Conservation (phyloP, 2,329 filamentous ascomycete genomes). For the Phialocephala subalpina region DNA sequence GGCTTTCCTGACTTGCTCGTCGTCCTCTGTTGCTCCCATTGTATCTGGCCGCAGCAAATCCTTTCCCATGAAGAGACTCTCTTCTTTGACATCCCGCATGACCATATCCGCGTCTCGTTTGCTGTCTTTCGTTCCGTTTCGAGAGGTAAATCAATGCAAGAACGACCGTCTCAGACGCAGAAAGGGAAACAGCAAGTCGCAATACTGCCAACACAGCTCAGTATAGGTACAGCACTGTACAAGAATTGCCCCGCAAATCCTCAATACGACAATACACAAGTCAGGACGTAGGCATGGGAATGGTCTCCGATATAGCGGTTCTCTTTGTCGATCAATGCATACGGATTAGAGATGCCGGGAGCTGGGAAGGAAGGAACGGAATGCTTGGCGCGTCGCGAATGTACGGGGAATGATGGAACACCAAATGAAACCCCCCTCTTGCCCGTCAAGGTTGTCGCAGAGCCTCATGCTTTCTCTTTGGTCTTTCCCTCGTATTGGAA, state of each 20-base stretch:
- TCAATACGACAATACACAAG: neutral
- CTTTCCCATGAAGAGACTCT: neutral
- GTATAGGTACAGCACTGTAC: neutral
- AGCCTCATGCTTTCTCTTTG: neutral
- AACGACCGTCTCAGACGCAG: neutral
- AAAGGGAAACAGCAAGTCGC: no score
- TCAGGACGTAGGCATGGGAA: slow-evolving; percentile 1
- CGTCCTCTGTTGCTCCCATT: neutral
- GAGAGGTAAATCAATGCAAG: neutral
- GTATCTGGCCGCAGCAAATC: neutral
- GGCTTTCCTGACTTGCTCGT: slow-evolving; percentile 2
- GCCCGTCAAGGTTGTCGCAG: neutral
- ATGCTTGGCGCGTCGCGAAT: slow-evolving; percentile 11
- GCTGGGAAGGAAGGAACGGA: slow-evolving; percentile 1
- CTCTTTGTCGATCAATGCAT: slow-evolving; percentile 1
- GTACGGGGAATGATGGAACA: slow-evolving; percentile 10
- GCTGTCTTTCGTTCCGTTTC: neutral
- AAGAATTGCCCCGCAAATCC: slow-evolving; percentile 5
- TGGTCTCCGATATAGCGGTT: slow-evolving; percentile 4
- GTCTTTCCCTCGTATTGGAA: neutral
- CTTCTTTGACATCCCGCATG: neutral
- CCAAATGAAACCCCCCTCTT: slow-evolving; percentile 5
- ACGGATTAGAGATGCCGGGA: neutral
- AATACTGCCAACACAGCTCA: neutral
- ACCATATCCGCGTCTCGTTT: neutral